Conservation (phyloP, 2,329 filamentous ascomycete genomes). For the Emmonsiellopsis sp. region DNA sequence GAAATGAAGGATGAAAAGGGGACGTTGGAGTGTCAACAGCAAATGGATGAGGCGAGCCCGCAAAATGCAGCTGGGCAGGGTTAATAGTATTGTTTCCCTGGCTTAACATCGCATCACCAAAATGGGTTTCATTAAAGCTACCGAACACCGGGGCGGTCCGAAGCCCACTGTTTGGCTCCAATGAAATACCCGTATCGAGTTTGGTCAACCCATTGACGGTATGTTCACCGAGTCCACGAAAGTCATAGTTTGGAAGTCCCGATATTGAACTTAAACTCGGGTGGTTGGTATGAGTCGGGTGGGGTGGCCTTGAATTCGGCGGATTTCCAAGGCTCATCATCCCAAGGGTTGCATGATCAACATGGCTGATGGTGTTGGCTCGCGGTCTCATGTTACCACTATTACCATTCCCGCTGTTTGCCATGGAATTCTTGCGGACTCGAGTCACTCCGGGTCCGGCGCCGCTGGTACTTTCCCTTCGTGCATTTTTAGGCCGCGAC, state of each 20-base stretch:
- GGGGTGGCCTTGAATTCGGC: slow-evolving; percentile 16
- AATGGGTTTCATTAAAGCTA: slow-evolving; percentile 58
- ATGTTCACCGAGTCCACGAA: slow-evolving; percentile 53
- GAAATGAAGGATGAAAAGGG: slow-evolving; percentile 31
- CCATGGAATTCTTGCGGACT: slow-evolving; percentile 87
- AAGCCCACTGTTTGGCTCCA: slow-evolving; percentile 59
- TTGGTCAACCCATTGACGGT: slow-evolving; percentile 66
- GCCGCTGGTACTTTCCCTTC: slow-evolving; percentile 76
- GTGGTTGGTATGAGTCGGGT: slow-evolving; percentile 56
- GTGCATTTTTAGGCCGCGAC: slow-evolving; percentile 68
- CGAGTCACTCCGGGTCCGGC: slow-evolving; percentile 60
- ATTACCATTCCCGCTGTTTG: slow-evolving; percentile 38
- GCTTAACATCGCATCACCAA: slow-evolving; percentile 62
- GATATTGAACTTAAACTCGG: slow-evolving; percentile 62
- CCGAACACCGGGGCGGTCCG: slow-evolving; percentile 71
- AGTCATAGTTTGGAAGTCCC: slow-evolving; percentile 42
- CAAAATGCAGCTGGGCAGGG: slow-evolving; percentile 45
- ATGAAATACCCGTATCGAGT: slow-evolving; percentile 65
- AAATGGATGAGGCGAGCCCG: slow-evolving; percentile 56
- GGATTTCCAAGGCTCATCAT: slow-evolving; percentile 36
- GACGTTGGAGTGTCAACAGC: slow-evolving; percentile 31
- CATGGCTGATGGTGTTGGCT: slow-evolving; percentile 92
- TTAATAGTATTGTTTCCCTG: slow-evolving; percentile 51
- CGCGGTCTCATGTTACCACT: slow-evolving; percentile 62
- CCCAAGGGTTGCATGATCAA: slow-evolving; percentile 67